Evolutionary conservation across 495 filamentous ascomycete genomes (phyloP).

Genomic region (Xylaria nigripes): DNA sequence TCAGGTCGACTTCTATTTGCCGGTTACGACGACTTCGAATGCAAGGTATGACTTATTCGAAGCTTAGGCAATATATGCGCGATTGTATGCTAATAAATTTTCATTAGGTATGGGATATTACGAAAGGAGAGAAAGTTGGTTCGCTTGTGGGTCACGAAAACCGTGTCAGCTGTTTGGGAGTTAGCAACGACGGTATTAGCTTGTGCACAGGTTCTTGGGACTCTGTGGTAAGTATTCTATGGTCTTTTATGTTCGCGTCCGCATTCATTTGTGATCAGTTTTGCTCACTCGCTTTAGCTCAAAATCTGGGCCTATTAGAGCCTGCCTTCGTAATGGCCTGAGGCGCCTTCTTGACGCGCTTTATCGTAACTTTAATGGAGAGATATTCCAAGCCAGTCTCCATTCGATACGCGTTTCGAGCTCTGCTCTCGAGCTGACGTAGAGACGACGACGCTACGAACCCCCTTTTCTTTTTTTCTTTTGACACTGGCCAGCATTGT

Average conservation of each 20-base stretch:
- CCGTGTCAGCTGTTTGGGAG: slow-evolving; percentile 93
- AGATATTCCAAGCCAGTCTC: slow-evolving; percentile 34
- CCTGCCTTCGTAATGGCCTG: slow-evolving; percentile 16
- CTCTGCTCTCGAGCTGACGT: slow-evolving; percentile 35
- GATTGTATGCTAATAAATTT: background rate
- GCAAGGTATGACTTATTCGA: slow-evolving; percentile 64
- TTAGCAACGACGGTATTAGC: slow-evolving; percentile 98
- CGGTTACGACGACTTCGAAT: slow-evolving; percentile 98
- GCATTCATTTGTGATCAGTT: background rate
- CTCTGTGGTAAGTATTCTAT: slow-evolving; percentile 67
- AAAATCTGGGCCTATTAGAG: slow-evolving; percentile 72
- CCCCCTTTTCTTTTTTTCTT: slow-evolving; percentile 31
- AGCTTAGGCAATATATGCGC: background rate
- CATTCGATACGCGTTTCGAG: slow-evolving; percentile 37
- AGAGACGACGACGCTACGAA: slow-evolving; percentile 50
- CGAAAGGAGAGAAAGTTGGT: slow-evolving; percentile 93
- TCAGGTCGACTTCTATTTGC: slow-evolving; percentile 93
- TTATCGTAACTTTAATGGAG: slow-evolving; percentile 19
- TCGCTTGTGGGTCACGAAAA: slow-evolving; percentile 96
- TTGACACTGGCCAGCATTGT: slow-evolving; percentile 25
- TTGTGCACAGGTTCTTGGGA: slow-evolving; percentile 99
- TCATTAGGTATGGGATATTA: slow-evolving; percentile 87
- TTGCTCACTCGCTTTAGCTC: slow-evolving; percentile 49
- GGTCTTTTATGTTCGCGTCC: background rate
- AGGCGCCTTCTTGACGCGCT: slow-evolving; percentile 16